Conservation (phyloP, 164 flowering plant genomes). For the Brasenia schreberi region DNA sequence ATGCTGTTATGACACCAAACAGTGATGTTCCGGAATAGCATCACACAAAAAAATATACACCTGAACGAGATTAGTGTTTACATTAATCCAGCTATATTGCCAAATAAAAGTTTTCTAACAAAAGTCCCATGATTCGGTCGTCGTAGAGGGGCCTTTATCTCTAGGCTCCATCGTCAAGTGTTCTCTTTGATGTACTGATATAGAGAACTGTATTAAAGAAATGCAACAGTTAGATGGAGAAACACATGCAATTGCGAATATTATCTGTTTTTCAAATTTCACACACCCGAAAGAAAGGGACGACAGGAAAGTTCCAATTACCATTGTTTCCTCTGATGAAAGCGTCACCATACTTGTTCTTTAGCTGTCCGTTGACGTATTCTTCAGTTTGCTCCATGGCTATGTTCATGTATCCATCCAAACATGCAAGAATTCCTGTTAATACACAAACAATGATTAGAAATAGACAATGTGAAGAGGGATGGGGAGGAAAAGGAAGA, state of each 20-base stretch:
- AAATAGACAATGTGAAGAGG: neutral
- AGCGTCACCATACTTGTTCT: conserved; percentile 98
- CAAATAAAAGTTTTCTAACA: no score
- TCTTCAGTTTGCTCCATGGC: conserved; percentile 99
- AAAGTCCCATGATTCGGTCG: no score
- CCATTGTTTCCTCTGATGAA: conserved; percentile 97
- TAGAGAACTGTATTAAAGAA: conserved; percentile 55
- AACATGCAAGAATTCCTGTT: conserved; percentile 89
- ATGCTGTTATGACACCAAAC: no score
- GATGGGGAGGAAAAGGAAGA: neutral
- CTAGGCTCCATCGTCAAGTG: conserved; percentile 70
- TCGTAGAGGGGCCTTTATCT: no score
- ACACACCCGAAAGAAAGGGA: neutral
- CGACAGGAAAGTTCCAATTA: conserved; percentile 9
- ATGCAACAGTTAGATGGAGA: neutral
- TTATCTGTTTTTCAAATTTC: neutral
- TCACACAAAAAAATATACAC: no score
- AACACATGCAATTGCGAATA: neutral
- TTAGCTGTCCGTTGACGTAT: conserved; percentile 94
- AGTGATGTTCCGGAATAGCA: no score
- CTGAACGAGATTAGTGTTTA: no score
- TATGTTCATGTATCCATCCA: conserved; percentile 97
- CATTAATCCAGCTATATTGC: no score
- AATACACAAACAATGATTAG: neutral
- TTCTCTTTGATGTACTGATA: conserved; percentile 87